phyloP scores from a whole-genome alignment of 2,329 filamentous ascomycete species.

The Zymoseptoria brevis region DNA sequence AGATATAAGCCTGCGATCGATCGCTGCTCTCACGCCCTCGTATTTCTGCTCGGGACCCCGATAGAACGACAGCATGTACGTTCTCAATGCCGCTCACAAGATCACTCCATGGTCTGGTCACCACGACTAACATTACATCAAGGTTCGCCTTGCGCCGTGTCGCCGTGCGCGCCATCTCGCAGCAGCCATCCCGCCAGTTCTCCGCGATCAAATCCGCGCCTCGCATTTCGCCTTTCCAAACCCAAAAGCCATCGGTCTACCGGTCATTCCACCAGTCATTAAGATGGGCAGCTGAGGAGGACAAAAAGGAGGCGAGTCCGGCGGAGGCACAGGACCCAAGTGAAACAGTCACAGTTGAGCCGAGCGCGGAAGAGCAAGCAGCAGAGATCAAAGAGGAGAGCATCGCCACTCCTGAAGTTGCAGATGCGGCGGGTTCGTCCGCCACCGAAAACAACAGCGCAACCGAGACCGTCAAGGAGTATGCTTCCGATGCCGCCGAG shows the following conservation, averaged over 20 bases:
- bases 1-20: neutral
- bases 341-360: slow-evolving; percentile 29
- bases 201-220: slow-evolving; percentile 17
- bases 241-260: slow-evolving; percentile 30
- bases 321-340: slow-evolving; percentile 25
- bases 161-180: slow-evolving; percentile 47
- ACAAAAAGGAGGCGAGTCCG: slow-evolving; percentile 17
- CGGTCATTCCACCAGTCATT: slow-evolving; percentile 35
- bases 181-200: slow-evolving; percentile 38
- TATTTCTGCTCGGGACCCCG: neutral
- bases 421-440: slow-evolving; percentile 18
- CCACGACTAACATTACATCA: neutral
- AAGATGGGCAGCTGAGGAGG: slow-evolving; percentile 33
- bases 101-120: neutral
- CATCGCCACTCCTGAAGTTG: slow-evolving; percentile 17
- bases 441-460: slow-evolving; percentile 14
- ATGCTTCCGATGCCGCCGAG: slow-evolving; percentile 6
- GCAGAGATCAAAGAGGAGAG: slow-evolving; percentile 22
- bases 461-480: slow-evolving; percentile 5
- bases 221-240: slow-evolving; percentile 29
- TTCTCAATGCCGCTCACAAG: neutral
- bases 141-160: slow-evolving; percentile 54
- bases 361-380: slow-evolving; percentile 23
- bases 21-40: neutral
- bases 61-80: neutral